Conservation (phyloP, 768 basidiomycete species). For the Tricholomella constricta region DNA sequence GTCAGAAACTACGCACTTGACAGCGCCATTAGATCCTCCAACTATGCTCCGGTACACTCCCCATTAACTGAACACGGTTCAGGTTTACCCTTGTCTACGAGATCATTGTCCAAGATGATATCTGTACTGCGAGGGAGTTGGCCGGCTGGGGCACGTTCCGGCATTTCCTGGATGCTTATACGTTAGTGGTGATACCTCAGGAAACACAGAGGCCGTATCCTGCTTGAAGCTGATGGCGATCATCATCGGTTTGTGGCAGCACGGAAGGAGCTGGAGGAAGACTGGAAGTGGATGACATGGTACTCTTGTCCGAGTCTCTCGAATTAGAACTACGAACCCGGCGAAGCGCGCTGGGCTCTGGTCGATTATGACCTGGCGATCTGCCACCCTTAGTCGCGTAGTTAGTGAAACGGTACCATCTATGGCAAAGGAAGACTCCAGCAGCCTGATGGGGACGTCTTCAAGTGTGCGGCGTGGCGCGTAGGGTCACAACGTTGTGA, state of each 20-base stretch:
- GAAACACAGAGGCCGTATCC: constrained; percentile 93
- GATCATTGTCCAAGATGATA: constrained; percentile 92
- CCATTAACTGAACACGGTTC: constrained; percentile 97
- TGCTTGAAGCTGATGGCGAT: constrained; percentile 82
- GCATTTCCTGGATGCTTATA: constrained; percentile 99
- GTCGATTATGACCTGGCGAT: no score
- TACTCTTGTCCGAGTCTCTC: no score
- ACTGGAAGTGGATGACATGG: constrained; percentile 83
- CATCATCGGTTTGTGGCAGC: constrained; percentile 90
- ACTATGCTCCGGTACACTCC: constrained; percentile 93
- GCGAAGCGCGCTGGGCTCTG: no score
- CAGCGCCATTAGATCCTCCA: constrained; percentile 87
- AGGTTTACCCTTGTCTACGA: constrained; percentile 97
- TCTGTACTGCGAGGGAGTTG: constrained; percentile 96
- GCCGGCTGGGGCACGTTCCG: constrained; percentile 96
- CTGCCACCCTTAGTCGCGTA: no score
- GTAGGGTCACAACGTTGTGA: no score
- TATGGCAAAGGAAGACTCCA: no score
- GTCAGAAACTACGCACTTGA: constrained; percentile 66
- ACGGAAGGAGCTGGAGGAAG: constrained; percentile 84
- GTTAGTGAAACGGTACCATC: no score
- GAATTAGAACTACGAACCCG: no score
- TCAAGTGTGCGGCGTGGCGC: no score
- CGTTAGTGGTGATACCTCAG: constrained; percentile 96
- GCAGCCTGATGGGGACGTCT: no score